phyloP scores from a whole-genome alignment of 495 filamentous ascomycete species.

The Aspergillus indologenus region DNA sequence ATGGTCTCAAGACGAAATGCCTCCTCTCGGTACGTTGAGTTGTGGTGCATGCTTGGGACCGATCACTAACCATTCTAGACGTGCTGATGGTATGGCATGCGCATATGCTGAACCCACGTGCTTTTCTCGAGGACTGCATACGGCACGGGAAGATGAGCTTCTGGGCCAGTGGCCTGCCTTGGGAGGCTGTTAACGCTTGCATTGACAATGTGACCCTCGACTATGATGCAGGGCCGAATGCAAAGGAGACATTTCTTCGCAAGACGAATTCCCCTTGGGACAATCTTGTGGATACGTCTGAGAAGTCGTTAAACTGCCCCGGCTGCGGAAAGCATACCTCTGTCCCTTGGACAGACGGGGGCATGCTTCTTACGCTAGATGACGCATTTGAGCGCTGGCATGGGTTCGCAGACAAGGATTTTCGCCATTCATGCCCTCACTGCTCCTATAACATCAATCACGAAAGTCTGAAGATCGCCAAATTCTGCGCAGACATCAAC shows the following conservation, averaged over 20 bases:
- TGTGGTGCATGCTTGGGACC: not conserved
- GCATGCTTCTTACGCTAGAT: slow-evolving; percentile 23
- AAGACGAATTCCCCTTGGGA: slow-evolving; percentile 58
- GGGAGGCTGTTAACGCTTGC: slow-evolving; percentile 58
- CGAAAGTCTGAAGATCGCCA: slow-evolving; percentile 47
- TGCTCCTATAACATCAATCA: slow-evolving; percentile 53
- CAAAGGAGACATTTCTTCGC: slow-evolving; percentile 45
- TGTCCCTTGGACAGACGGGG: slow-evolving; percentile 61
- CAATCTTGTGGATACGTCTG: slow-evolving; percentile 48
- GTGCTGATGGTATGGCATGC: slow-evolving; percentile 90
- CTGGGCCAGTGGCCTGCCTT: slow-evolving; percentile 70
- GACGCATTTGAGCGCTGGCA: slow-evolving; percentile 21
- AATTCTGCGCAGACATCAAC: slow-evolving; percentile 55
- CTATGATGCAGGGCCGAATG: slow-evolving; percentile 52
- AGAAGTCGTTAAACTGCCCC: slow-evolving; percentile 56
- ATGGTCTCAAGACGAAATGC: slow-evolving; percentile 25
- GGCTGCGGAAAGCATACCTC: slow-evolving; percentile 41
- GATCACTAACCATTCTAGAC: slow-evolving; percentile 44
- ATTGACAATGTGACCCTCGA: slow-evolving; percentile 63
- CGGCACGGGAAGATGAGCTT: slow-evolving; percentile 55
- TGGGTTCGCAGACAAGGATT: slow-evolving; percentile 66
- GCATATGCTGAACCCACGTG: slow-evolving; percentile 77
- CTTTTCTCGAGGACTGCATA: slow-evolving; percentile 76
- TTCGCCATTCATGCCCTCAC: slow-evolving; percentile 37
- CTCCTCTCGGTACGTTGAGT: slow-evolving; percentile 30